Percentiles rank a stretch among this genome's conserved stretches.
phyloP scores from a whole-genome alignment of 139 green algal species.

The Coelastrella sp. region DNA sequence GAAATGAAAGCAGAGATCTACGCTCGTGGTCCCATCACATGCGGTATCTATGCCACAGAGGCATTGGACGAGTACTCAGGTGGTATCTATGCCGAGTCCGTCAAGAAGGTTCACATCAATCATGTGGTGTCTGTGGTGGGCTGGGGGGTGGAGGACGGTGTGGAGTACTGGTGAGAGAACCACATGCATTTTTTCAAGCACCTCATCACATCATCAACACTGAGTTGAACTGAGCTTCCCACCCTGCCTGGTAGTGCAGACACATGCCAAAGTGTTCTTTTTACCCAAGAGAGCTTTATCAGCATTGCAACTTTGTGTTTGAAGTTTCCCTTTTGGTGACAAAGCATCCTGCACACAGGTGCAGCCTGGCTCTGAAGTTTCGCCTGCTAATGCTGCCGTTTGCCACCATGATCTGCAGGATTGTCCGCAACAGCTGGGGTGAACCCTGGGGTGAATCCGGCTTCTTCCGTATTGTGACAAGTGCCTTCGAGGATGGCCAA shows the following conservation, averaged over 20 bases:
- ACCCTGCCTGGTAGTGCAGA: too few relatives aligned
- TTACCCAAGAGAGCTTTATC: too few relatives aligned
- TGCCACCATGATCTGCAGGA: conserved; percentile 59
- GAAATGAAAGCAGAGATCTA: conserved; percentile 92
- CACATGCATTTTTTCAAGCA: too few relatives aligned
- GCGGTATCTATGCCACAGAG: conserved; percentile 85
- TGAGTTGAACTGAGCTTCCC: too few relatives aligned
- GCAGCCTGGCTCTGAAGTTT: too few relatives aligned
- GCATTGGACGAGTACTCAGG: conserved; percentile 67
- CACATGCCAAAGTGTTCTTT: too few relatives aligned
- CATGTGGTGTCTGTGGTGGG: conserved; percentile 90
- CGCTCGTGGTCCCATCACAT: conserved; percentile 86
- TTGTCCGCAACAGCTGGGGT: conserved; percentile 70
- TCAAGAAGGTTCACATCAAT: conserved; percentile 66
- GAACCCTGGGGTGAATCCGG: conserved; percentile 72
- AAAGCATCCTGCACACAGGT: too few relatives aligned
- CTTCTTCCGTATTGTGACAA: conserved; percentile 85
- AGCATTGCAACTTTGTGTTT: background rate
- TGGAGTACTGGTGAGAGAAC: conserved; percentile 77
- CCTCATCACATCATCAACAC: too few relatives aligned
- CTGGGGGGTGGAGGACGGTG: conserved; percentile 81
- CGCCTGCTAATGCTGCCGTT: too few relatives aligned
- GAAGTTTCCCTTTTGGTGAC: too few relatives aligned
- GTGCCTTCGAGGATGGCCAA: conserved; percentile 58
- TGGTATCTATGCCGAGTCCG: conserved; percentile 60